Evolutionary conservation across 352 stramenopile genomes (phyloP), one percentile per base, ranked within the genome.

Genomic region (Phytophthora megakarya): DNA sequence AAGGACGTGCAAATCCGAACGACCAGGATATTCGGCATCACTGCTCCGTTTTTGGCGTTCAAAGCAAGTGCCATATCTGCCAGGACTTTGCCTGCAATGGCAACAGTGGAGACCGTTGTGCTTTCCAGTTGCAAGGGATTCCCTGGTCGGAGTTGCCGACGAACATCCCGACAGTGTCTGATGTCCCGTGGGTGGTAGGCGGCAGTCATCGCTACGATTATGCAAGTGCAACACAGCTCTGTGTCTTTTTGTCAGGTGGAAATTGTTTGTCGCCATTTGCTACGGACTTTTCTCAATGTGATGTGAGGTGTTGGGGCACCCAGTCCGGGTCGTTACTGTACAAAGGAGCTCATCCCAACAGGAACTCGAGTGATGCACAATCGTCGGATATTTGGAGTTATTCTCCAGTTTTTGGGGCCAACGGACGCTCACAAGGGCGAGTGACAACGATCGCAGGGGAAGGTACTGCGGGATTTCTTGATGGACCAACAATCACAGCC

Each of bases 11-110:
- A 35, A 97, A 97, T 38, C 74, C 77, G 1, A 98, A 97, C 62
- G 47, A 63, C 18, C 94, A 98, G 71, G 92, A 98, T 73, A 81
- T 98, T 57, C 80, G 95, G n/a, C 93, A 98, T 63, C 50, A 76
- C 55, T 99, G 95, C 71, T 66, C 79, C 9, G 78, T 86, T 9
- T 87, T 88, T 6, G 96, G 96, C 26, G 91, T 97, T 7, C 75
- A 89, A 52, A 97, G 80, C 70, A 98, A 98, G 72, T 99, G 96
- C 67, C 94, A 98, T 54, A 73, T 93, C 26, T 99, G 96, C 59
- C 80, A 96, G 43, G 72, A 95, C 25, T 95, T 98, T 50, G 72
- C 59, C 4, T 98, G 95, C 61, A 85, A 76, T 32, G 18, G 46
- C 3, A 48, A 48, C 15, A 67, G 57, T 11, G 58, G 62, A 16